Evolutionary conservation across 768 basidiomycete species (phyloP).

Genomic region (Suillus plorans): DNA sequence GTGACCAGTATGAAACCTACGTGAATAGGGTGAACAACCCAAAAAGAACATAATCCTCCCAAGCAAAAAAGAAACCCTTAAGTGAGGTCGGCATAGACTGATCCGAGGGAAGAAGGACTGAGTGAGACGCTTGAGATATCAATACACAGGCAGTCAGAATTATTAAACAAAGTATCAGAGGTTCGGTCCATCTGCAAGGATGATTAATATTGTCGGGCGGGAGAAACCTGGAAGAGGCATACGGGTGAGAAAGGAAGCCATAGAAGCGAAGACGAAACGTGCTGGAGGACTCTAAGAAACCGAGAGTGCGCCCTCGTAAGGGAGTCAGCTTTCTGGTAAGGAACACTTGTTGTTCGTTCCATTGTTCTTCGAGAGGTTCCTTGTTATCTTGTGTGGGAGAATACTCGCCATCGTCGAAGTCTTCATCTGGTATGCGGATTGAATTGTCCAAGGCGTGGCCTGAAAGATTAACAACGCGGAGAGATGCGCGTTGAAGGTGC

Average conservation of each 20-base stretch:
- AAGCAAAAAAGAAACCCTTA: slow-evolving; percentile 78
- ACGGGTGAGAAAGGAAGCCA: slow-evolving; percentile 71
- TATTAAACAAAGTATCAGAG: slow-evolving; percentile 78
- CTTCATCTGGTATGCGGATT: slow-evolving; percentile 51
- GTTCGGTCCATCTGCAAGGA: slow-evolving; percentile 76
- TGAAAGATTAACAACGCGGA: slow-evolving; percentile 81
- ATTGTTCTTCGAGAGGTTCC: slow-evolving; percentile 33
- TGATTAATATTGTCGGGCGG: slow-evolving; percentile 2
- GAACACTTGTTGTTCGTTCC: slow-evolving; percentile 26
- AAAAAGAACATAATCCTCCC: slow-evolving; percentile 91
- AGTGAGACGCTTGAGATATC: slow-evolving; percentile 72
- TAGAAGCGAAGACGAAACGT: slow-evolving; percentile 62
- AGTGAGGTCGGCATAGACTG: slow-evolving; percentile 41
- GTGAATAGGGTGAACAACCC: slow-evolving; percentile 83
- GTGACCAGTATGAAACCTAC: slow-evolving; percentile 40
- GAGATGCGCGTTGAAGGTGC: slow-evolving; percentile 60
- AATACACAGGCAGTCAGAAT: slow-evolving; percentile 80
- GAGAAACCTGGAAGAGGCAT: slow-evolving; percentile 31
- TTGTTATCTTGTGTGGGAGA: slow-evolving; percentile 34
- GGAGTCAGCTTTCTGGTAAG: slow-evolving; percentile 47
- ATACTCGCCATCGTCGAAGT: slow-evolving; percentile 32
- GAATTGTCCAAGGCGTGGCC: slow-evolving; percentile 61
- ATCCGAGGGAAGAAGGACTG: slow-evolving; percentile 53
- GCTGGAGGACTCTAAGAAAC: slow-evolving; percentile 71
- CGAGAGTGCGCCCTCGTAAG: slow-evolving; percentile 77